Percentiles rank a stretch among this genome's conserved stretches.
Evolutionary conservation across 495 filamentous ascomycete species (phyloP).

Genomic region (Podospora anserina): DNA sequence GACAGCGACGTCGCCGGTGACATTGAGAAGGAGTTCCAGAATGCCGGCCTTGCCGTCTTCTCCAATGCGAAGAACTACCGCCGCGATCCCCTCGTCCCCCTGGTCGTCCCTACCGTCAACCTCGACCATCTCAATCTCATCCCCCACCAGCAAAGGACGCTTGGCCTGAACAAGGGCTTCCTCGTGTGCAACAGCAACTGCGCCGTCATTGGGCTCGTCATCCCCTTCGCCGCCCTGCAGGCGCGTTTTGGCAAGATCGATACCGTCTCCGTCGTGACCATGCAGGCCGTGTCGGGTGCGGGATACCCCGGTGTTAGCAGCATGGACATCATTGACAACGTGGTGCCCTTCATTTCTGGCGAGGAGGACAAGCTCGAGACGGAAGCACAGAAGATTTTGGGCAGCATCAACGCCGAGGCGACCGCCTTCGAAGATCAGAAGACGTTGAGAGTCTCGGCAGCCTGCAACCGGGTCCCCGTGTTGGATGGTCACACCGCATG

Average conservation of each 20-base stretch:
- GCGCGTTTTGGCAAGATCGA: constrained; percentile 71
- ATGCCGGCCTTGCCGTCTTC: constrained; percentile 74
- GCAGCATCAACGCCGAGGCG: constrained; percentile 59
- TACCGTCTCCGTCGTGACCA: constrained; percentile 76
- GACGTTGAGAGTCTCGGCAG: constrained; percentile 65
- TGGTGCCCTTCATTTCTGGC: constrained; percentile 81
- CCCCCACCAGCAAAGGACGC: constrained; percentile 66
- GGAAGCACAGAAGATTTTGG: constrained; percentile 83
- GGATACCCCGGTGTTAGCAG: constrained; percentile 85
- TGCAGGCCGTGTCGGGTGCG: constrained; percentile 81
- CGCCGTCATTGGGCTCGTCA: constrained; percentile 83
- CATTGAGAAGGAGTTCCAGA: constrained; percentile 77
- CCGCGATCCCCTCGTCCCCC: constrained; percentile 74
- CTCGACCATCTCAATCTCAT: constrained; percentile 73
- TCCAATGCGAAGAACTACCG: constrained; percentile 90
- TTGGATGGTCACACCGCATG: constrained; percentile 83
- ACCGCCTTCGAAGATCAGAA: constrained; percentile 64
- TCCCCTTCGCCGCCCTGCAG: constrained; percentile 81
- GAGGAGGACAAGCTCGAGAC: constrained; percentile 87
- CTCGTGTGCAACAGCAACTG: constrained; percentile 90
- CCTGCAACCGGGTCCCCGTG: constrained; percentile 79
- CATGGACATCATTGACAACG: constrained; percentile 72
- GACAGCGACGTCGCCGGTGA: constrained; percentile 81
- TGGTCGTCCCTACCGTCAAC: constrained; percentile 84
- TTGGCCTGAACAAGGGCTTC: constrained; percentile 70